These are phyloP conservation scores for Neobulgaria alba DNA, from an alignment of 2,329 filamentous ascomycete genomes.

Conservation along the genomic window DNA sequence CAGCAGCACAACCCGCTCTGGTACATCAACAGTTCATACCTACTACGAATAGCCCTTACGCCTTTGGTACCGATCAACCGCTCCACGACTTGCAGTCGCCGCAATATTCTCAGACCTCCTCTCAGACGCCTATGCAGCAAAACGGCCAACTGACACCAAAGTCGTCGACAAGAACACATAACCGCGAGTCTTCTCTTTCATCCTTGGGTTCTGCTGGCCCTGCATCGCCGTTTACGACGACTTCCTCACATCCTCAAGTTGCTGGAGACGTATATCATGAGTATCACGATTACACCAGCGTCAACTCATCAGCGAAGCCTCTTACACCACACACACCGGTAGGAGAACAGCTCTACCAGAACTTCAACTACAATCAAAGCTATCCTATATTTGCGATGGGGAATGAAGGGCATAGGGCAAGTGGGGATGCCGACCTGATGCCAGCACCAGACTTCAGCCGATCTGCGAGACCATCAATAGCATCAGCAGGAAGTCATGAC, in stretches of 20 bases:
- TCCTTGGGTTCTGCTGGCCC: conserved; percentile 53
- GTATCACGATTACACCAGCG: conserved; percentile 28
- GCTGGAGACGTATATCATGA: conserved; percentile 38
- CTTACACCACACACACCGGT: conserved; percentile 29
- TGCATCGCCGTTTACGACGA: conserved; percentile 47
- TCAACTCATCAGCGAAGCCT: conserved; percentile 22
- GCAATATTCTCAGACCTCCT: conserved; percentile 4
- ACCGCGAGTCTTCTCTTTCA: conserved; percentile 53
- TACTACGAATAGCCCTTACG: conserved; percentile 13
- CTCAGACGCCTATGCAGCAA: not conserved
- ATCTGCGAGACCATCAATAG: conserved; percentile 36
- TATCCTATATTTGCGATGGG: conserved; percentile 29
- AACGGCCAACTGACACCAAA: conserved; percentile 28
- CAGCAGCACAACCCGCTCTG: too few species aligned
- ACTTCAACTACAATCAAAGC: conserved; percentile 32
- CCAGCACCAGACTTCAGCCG: conserved; percentile 24
- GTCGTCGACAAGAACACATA: conserved; percentile 34
- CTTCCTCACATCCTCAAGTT: conserved; percentile 49
- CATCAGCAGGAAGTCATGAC: conserved; percentile 53
- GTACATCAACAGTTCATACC: too few species aligned
- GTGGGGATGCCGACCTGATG: conserved; percentile 24
- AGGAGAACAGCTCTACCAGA: conserved; percentile 22
- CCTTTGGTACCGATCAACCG: conserved; percentile 20
- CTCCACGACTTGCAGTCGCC: conserved; percentile 20
- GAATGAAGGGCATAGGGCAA: conserved; percentile 19